Conservation (phyloP, 139 green algal genomes). For the Yamagishiella unicocca region DNA sequence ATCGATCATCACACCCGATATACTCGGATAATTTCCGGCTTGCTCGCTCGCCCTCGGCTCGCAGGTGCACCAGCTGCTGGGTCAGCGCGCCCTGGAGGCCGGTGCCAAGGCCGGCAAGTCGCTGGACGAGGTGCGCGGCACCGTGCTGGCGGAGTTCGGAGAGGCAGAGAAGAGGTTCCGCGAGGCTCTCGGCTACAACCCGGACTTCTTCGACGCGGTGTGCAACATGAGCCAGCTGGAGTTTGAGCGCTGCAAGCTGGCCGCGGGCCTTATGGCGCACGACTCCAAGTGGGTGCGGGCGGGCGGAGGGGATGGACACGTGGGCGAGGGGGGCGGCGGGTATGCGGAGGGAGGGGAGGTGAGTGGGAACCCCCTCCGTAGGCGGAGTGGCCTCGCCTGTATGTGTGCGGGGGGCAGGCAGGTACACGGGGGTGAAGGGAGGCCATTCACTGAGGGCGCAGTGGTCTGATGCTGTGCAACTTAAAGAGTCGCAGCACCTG, state of each 20-base stretch:
- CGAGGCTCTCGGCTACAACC: constrained; percentile 46
- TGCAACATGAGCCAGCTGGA: constrained; percentile 41
- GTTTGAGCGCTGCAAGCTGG: constrained; percentile 41
- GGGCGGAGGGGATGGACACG: not conserved
- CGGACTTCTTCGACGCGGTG: constrained; percentile 28
- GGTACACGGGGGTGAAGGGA: too few species aligned
- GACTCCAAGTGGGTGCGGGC: not conserved
- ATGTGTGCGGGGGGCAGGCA: too few species aligned
- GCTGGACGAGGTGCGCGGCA: constrained; percentile 20
- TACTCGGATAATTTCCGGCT: too few species aligned
- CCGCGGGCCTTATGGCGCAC: constrained; percentile 19
- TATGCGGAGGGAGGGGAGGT: too few species aligned
- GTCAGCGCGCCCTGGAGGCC: constrained; percentile 20
- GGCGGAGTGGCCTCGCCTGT: too few species aligned
- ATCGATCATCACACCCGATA: too few species aligned
- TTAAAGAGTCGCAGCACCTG: too few species aligned
- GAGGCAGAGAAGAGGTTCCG: constrained; percentile 44
- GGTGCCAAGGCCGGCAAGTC: constrained; percentile 39
- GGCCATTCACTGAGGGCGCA: too few species aligned
- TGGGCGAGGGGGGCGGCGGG: too few species aligned
- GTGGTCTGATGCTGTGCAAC: too few species aligned
- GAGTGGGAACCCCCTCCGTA: too few species aligned
- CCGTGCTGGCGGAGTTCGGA: constrained; percentile 48
- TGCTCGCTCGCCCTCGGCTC: too few species aligned
- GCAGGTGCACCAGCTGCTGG: constrained; percentile 43